Evolutionary conservation across 1,284 basidiomycete genomes (phyloP).

Genomic region (Afroboletus lepidellus): DNA sequence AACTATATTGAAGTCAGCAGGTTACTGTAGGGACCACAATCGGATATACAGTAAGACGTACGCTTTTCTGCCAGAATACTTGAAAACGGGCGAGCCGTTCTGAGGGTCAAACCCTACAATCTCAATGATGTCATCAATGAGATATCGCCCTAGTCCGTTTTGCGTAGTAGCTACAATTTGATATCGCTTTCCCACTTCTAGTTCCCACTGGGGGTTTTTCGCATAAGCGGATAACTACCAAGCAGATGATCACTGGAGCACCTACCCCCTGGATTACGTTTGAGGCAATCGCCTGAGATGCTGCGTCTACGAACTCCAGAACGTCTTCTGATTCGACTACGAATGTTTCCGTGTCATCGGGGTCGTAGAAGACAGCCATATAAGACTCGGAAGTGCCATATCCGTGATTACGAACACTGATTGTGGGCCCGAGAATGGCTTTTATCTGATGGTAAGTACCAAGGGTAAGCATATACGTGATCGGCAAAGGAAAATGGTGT

Average conservation of each 20-base stretch:
- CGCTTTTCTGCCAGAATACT: slow-evolving; percentile 12
- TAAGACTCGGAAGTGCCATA: slow-evolving; percentile 12
- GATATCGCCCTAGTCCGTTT: slow-evolving; percentile 21
- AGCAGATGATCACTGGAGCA: not conserved
- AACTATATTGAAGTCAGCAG: slow-evolving; percentile 2
- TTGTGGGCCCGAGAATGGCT: slow-evolving; percentile 10
- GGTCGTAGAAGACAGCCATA: slow-evolving; percentile 9
- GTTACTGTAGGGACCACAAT: too few species aligned
- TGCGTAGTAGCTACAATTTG: slow-evolving; percentile 17
- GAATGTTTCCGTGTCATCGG: slow-evolving; percentile 7
- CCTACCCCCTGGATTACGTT: slow-evolving; percentile 13
- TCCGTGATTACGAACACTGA: slow-evolving; percentile 14
- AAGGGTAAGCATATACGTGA: too few species aligned
- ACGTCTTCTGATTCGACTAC: slow-evolving; percentile 10
- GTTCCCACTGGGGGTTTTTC: slow-evolving; percentile 11
- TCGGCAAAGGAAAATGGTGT: not conserved
- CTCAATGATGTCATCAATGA: slow-evolving; percentile 18
- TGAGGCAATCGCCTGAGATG: not conserved
- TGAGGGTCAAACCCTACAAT: slow-evolving; percentile 16
- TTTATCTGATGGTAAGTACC: too few species aligned
- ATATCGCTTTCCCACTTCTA: slow-evolving; percentile 12
- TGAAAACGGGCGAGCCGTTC: slow-evolving; percentile 13
- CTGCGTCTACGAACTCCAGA: slow-evolving; percentile 11
- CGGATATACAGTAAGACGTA: too few species aligned
- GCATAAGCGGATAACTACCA: not conserved